A percentile compares a stretch with the other conserved stretches of the same genome.
These are phyloP conservation scores for Ascochyta fabae DNA, from an alignment of 2,329 filamentous ascomycete species.

Conservation along the genomic window DNA sequence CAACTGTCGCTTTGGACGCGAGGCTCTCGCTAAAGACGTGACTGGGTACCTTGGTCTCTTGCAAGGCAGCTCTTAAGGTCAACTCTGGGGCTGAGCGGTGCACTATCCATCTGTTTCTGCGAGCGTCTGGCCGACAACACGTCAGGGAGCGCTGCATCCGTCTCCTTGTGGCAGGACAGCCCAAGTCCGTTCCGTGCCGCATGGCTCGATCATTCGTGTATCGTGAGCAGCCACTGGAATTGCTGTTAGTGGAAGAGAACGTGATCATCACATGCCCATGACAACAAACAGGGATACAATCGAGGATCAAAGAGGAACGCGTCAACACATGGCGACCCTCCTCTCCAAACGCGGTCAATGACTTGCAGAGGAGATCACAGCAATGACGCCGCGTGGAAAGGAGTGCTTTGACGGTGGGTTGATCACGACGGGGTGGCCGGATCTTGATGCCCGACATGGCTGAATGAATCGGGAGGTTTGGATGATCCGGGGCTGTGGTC, in stretches of 20 bases:
- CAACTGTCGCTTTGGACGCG: constrained; percentile 1
- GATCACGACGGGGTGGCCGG: constrained; percentile 8
- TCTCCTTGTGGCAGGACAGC: neutral
- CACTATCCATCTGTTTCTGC: neutral
- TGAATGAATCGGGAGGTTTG: constrained; percentile 16
- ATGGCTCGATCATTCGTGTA: constrained; percentile 25
- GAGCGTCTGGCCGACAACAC: constrained; percentile 15
- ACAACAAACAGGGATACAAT: constrained; percentile 5
- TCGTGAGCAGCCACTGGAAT: constrained; percentile 1
- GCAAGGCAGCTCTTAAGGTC: constrained; percentile 4
- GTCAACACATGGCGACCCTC: constrained; percentile 7
- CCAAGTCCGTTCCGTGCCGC: constrained; percentile 21
- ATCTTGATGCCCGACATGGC: constrained; percentile 18
- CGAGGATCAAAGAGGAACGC: constrained; percentile 3
- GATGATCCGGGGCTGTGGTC: constrained; percentile 10
- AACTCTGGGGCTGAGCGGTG: neutral
- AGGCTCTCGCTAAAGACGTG: neutral
- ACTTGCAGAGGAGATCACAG: constrained; percentile 20
- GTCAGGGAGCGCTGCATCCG: neutral
- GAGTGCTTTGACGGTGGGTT: constrained; percentile 2
- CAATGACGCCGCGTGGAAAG: neutral
- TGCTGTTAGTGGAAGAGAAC: constrained; percentile 5
- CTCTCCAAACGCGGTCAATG: constrained; percentile 20
- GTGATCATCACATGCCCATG: constrained; percentile 8
- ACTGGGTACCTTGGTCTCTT: neutral